Evolutionary conservation across 768 basidiomycete genomes (phyloP).

Genomic region (Boletus insuetus): DNA sequence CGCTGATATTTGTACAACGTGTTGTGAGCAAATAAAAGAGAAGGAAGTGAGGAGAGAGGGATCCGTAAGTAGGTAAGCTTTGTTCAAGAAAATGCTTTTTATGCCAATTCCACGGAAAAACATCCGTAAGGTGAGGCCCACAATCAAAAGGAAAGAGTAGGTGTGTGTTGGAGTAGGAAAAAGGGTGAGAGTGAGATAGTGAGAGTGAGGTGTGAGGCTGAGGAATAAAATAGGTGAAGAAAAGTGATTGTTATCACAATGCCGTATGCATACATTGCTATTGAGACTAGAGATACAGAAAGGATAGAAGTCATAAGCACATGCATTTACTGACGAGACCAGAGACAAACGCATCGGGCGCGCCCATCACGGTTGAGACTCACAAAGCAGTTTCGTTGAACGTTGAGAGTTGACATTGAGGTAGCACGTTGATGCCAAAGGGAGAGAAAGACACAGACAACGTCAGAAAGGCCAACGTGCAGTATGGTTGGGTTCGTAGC

Average conservation of each 20-base stretch:
- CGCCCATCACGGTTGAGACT: constrained; percentile 12
- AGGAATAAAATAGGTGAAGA: not conserved
- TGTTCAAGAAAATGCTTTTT: no score
- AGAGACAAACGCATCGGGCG: constrained; percentile 1
- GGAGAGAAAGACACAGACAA: not conserved
- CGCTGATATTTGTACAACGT: no score
- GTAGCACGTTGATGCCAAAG: not conserved
- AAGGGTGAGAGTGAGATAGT: no score
- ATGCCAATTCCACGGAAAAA: no score
- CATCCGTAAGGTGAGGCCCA: no score
- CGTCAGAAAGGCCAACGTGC: constrained; percentile 17
- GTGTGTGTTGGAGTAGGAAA: no score
- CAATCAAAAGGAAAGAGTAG: no score
- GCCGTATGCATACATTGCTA: not conserved
- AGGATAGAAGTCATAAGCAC: constrained; percentile 14
- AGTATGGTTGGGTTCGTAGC: constrained; percentile 14
- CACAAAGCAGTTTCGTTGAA: constrained; percentile 8
- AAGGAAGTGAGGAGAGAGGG: no score
- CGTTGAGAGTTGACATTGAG: no score
- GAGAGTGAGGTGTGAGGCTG: no score
- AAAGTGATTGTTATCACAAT: constrained; percentile 8
- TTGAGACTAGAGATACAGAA: constrained; percentile 16
- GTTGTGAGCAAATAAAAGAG: no score
- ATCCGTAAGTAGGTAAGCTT: no score
- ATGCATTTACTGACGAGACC: not conserved